Evolutionary conservation across 352 stramenopile species (phyloP).

Genomic region (Pythium folliculosum): DNA sequence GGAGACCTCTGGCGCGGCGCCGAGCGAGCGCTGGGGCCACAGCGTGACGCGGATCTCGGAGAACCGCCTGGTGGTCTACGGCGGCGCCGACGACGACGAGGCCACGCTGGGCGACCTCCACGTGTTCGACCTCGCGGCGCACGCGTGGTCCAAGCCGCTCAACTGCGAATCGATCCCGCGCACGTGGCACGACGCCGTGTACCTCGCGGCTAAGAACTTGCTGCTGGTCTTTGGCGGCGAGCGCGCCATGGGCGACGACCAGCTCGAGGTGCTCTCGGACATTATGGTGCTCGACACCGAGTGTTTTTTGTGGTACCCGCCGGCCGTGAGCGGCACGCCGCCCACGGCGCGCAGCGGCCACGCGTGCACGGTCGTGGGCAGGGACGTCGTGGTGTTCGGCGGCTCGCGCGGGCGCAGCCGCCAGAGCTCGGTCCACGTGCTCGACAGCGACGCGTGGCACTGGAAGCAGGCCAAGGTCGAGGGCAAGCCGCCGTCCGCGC

Average conservation of each 20-base stretch:
- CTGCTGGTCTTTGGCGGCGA: conserved; percentile 94
- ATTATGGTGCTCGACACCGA: conserved; percentile 93
- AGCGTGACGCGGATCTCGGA: conserved; percentile 88
- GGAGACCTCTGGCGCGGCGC: conserved; percentile 34
- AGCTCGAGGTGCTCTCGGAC: conserved; percentile 77
- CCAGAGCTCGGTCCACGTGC: conserved; percentile 74
- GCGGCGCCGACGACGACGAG: conserved; percentile 88
- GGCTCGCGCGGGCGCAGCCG: conserved; percentile 69
- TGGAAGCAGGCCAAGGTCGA: conserved; percentile 89
- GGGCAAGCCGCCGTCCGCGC: conserved; percentile 82
- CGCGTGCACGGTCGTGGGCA: conserved; percentile 70
- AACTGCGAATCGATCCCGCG: conserved; percentile 90
- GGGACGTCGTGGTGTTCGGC: conserved; percentile 82
- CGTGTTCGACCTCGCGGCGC: conserved; percentile 81
- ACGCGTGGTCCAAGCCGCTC: conserved; percentile 75
- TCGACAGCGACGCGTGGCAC: conserved; percentile 85
- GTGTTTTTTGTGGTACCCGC: conserved; percentile 94
- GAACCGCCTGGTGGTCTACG: conserved; percentile 89
- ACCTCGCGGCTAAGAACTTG: conserved; percentile 83
- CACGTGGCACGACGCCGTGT: conserved; percentile 92
- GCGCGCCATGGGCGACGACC: conserved; percentile 52
- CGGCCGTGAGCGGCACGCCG: conserved; percentile 70
- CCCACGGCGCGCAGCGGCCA: conserved; percentile 71
- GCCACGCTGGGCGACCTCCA: conserved; percentile 82
- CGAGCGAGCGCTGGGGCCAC: conserved; percentile 86